A percentile compares a stretch with the other conserved stretches of the same genome.
These are phyloP conservation scores for Aspergillus hortae DNA, from an alignment of 2,329 filamentous ascomycete species.

Conservation along the genomic window DNA sequence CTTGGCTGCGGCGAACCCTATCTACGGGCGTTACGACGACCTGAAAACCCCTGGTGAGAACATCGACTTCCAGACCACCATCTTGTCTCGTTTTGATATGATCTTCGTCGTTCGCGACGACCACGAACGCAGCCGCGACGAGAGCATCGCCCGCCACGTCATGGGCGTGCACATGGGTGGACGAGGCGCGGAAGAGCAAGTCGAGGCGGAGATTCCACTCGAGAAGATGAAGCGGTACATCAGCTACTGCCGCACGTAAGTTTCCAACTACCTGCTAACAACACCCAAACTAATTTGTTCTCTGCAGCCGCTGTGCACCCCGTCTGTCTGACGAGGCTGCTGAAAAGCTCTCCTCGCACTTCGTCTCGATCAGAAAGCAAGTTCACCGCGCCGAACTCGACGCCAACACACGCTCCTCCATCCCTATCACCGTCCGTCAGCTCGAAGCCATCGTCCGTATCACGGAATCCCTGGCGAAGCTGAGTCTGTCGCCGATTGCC, in stretches of 20 bases:
- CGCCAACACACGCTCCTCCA: slow-evolving; percentile 84
- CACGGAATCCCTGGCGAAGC: slow-evolving; percentile 89
- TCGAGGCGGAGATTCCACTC: slow-evolving; percentile 83
- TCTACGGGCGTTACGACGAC: slow-evolving; percentile 97
- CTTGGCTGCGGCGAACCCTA: slow-evolving; percentile 90
- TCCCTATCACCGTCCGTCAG: slow-evolving; percentile 96
- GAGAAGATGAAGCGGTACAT: slow-evolving; percentile 98
- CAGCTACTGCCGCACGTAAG: slow-evolving; percentile 91
- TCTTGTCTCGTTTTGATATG: slow-evolving; percentile 98
- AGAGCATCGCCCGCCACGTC: slow-evolving; percentile 92
- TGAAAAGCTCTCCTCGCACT: slow-evolving; percentile 94
- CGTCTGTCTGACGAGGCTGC: slow-evolving; percentile 85
- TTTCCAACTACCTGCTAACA: slow-evolving; percentile 15
- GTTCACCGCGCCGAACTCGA: slow-evolving; percentile 88
- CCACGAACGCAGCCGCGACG: slow-evolving; percentile 83
- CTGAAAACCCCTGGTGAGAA: slow-evolving; percentile 97
- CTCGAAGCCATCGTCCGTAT: slow-evolving; percentile 97
- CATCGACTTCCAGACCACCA: slow-evolving; percentile 98
- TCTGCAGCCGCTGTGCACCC: slow-evolving; percentile 75
- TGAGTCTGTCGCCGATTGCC: slow-evolving; percentile 79
- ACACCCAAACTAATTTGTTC: slow-evolving; percentile 13
- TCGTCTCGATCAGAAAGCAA: slow-evolving; percentile 91
- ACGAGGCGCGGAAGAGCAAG: slow-evolving; percentile 73
- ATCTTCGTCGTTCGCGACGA: slow-evolving; percentile 98
- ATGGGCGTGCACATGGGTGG: slow-evolving; percentile 97